Evolutionary conservation across 2,329 filamentous ascomycete species (phyloP), one percentile per base, ranked within the genome.

Genomic region (Penicillium sp.): DNA sequence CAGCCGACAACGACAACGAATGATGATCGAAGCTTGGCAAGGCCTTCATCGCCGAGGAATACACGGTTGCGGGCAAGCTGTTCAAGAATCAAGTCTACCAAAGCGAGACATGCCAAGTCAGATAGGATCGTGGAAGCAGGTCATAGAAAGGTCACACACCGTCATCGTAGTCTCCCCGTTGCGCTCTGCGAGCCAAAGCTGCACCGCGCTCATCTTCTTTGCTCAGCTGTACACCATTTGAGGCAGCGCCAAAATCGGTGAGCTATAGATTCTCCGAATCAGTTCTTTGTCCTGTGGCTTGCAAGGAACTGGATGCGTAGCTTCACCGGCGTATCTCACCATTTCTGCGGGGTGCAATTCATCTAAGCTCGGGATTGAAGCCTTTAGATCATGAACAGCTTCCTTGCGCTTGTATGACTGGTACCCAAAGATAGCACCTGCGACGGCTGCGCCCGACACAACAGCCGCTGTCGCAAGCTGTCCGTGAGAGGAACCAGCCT

Each of bases 11-110:
- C 84, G 37, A 97, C 82, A 44, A 99, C 84, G 67, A 95, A 96
- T 1, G 93, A 84, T 44, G 83, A 80, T 12, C 93, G 89, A 30
- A 99, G 83, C 69, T 89, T 91, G 16, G 81, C 78, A 11, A 99
- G 83, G 0, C 94, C 94, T 8, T 87, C 86, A 30, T 93, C 86
- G 14, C 84, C 90, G 11, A 99, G 84, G 70, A 99, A 99, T 30
- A 94, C 91, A 51, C 90, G 85, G 72, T 97, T 97, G 47, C 94
- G 87, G 2, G 93, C 92, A 12, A 99, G 83, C 73, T 99, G 94
- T 76, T 99, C 94, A 44, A 96, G 83, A 55, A 97, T 93, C 41
- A 99, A 82, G 66, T 94, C 92, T 86, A 16, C 31, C 61, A n/a
- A 53, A 38, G 22, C 3, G 25, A 25, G 37, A 38, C 12, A 7